A percentile compares a stretch with the other conserved stretches of the same genome.
Conservation (phyloP, 2,329 filamentous ascomycete genomes). For the Microthyrium microscopicum region DNA sequence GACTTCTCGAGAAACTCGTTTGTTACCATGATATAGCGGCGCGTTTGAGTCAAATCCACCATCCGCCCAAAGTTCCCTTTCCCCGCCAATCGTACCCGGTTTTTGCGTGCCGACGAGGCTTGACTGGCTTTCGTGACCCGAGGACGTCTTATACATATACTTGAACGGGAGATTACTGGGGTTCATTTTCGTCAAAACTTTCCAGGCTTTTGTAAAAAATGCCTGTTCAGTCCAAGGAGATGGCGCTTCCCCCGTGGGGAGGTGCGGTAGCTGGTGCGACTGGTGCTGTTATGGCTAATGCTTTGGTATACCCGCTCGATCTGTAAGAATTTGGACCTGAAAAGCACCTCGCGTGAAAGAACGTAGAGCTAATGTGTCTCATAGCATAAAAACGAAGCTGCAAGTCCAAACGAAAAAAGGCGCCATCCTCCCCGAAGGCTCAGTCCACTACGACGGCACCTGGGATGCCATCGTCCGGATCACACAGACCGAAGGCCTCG, state of each 20-base stretch:
- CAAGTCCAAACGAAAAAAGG: constrained; percentile 66
- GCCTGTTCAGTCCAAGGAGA: constrained; percentile 45
- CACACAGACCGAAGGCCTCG: constrained; percentile 57
- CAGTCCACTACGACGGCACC: constrained; percentile 69
- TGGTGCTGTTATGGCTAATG: constrained; percentile 87
- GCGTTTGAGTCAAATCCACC: no score
- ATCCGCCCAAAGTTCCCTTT: no score
- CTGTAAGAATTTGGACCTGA: constrained; percentile 46
- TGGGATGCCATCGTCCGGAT: constrained; percentile 83
- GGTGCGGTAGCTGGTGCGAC: constrained; percentile 82
- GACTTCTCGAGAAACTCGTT: no score
- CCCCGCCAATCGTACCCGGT: no score
- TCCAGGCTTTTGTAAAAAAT: constrained; percentile 18
- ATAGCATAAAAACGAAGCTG: constrained; percentile 83
- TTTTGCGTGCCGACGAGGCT: no score
- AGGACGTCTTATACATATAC: no score
- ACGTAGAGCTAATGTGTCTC: background rate
- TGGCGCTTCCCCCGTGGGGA: constrained; percentile 74
- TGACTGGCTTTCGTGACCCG: no score
- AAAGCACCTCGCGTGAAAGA: background rate
- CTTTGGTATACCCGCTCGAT: constrained; percentile 87
- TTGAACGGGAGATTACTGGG: background rate
- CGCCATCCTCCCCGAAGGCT: constrained; percentile 28
- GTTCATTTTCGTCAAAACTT: background rate
- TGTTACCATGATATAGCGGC: no score